Conservation (phyloP, 1,139 yeast species). For the Debaryomyces sp. region DNA sequence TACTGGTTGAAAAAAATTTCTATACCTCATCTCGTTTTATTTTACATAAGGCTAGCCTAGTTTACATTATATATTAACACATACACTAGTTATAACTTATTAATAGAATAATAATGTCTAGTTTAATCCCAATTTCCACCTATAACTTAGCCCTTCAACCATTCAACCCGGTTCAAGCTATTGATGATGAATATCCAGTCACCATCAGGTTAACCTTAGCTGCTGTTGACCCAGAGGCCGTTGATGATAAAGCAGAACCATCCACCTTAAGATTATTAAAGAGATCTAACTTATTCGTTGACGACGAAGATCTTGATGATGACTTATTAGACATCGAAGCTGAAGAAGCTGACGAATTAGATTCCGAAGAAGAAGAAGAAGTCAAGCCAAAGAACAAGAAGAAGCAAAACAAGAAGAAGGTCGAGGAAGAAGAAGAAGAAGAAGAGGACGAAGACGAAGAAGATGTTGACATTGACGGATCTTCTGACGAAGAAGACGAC, state of each 20-base stretch:
- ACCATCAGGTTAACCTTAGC: conserved; percentile 93
- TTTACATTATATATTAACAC: background rate
- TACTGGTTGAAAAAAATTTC: conserved; percentile 8
- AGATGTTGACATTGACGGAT: conserved; percentile 61
- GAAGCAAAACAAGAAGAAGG: conserved; percentile 21
- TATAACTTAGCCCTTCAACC: conserved; percentile 85
- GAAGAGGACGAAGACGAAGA: conserved; percentile 49
- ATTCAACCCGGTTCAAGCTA: conserved; percentile 83
- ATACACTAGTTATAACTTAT: background rate
- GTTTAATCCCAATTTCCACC: conserved; percentile 78
- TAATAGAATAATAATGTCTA: conserved; percentile 50
- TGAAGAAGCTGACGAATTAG: conserved; percentile 34
- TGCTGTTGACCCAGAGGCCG: conserved; percentile 86
- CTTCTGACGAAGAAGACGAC: conserved; percentile 55
- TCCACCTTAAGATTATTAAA: conserved; percentile 88
- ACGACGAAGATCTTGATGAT: conserved; percentile 53
- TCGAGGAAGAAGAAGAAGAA: conserved; percentile 33
- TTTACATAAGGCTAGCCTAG: conserved; percentile 2
- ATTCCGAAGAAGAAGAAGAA: conserved; percentile 23
- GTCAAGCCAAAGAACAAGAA: conserved; percentile 27
- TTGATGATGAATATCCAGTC: conserved; percentile 82
- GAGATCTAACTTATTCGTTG: conserved; percentile 58
- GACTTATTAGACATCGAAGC: conserved; percentile 52
- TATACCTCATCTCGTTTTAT: conserved; percentile 17
- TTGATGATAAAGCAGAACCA: conserved; percentile 81